These are phyloP conservation scores for Saccharomyces cerevisiae DNA, from an alignment of 805 yeast species.

Conservation along the genomic window DNA sequence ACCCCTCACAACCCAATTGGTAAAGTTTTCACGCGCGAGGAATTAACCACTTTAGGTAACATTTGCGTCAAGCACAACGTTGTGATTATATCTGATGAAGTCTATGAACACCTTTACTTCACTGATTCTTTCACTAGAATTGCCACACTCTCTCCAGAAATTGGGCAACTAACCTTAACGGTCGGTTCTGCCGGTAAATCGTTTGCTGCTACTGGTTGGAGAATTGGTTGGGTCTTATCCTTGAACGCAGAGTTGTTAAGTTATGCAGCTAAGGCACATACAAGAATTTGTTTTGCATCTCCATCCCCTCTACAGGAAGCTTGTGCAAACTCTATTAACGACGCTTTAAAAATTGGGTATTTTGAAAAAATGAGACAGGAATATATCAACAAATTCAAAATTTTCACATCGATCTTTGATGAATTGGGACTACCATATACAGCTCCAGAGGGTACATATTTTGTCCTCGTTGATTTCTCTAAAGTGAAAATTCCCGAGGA, in stretches of 20 bases:
- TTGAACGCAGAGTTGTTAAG: constrained; percentile 63
- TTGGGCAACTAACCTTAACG: constrained; percentile 69
- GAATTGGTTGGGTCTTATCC: constrained; percentile 94
- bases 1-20: constrained; percentile 97
- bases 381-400: constrained; percentile 63
- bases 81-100: constrained; percentile 84
- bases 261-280: constrained; percentile 82
- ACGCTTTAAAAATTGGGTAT: constrained; percentile 56
- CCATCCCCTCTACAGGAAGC: constrained; percentile 94
- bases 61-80: constrained; percentile 80
- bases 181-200: constrained; percentile 97
- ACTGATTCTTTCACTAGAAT: constrained; percentile 64
- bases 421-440: constrained; percentile 87
- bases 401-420: constrained; percentile 71
- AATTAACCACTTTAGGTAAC: constrained; percentile 66
- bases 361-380: constrained; percentile 60
- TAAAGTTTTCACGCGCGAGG: constrained; percentile 71
- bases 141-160: constrained; percentile 73
- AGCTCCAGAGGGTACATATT: constrained; percentile 87
- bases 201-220: constrained; percentile 99
- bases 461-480: constrained; percentile 77
- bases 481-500: constrained; percentile 72
- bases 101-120: constrained; percentile 84
- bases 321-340: constrained; percentile 63
- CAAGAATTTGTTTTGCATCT: constrained; percentile 84